phyloP scores from a whole-genome alignment of 2,329 filamentous ascomycete genomes.

The Truncatella angustata region DNA sequence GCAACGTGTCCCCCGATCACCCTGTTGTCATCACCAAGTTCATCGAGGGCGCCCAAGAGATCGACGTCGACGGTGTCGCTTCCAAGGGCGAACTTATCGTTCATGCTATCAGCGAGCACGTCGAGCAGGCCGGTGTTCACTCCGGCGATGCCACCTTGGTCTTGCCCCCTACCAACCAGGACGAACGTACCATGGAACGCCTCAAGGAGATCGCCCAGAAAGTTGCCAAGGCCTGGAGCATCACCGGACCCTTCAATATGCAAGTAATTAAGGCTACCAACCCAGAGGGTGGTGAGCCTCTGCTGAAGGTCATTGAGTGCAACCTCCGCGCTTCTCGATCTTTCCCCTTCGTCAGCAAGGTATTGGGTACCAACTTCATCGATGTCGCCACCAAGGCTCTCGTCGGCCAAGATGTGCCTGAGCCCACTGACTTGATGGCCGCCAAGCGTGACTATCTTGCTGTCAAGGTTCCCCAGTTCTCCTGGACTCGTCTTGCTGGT shows the following conservation, averaged over 20 bases:
- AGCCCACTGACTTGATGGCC: slow-evolving; percentile 84
- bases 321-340: slow-evolving; percentile 96
- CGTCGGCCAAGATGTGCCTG: slow-evolving; percentile 79
- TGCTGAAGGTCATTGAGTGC: slow-evolving; percentile 96
- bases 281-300: slow-evolving; percentile 70
- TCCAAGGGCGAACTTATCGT: slow-evolving; percentile 82
- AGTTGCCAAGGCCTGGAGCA: slow-evolving; percentile 94
- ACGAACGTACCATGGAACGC: slow-evolving; percentile 74
- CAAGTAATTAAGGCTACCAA: slow-evolving; percentile 94
- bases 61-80: slow-evolving; percentile 92
- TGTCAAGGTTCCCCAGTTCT: slow-evolving; percentile 98
- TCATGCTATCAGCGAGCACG: slow-evolving; percentile 92
- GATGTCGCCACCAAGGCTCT: slow-evolving; percentile 92
- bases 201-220: slow-evolving; percentile 95
- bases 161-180: slow-evolving; percentile 79
- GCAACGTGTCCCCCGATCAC: slow-evolving; percentile 90
- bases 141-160: slow-evolving; percentile 95
- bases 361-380: slow-evolving; percentile 94
- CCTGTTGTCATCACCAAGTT: slow-evolving; percentile 98
- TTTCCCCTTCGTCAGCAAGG: slow-evolving; percentile 98
- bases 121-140: slow-evolving; percentile 97
- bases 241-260: slow-evolving; percentile 99
- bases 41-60: slow-evolving; percentile 94
- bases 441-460: slow-evolving; percentile 88
- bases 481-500: slow-evolving; percentile 95